Conservation (phyloP, 2,329 filamentous ascomycete genomes). For the Huntiella moniliformis region DNA sequence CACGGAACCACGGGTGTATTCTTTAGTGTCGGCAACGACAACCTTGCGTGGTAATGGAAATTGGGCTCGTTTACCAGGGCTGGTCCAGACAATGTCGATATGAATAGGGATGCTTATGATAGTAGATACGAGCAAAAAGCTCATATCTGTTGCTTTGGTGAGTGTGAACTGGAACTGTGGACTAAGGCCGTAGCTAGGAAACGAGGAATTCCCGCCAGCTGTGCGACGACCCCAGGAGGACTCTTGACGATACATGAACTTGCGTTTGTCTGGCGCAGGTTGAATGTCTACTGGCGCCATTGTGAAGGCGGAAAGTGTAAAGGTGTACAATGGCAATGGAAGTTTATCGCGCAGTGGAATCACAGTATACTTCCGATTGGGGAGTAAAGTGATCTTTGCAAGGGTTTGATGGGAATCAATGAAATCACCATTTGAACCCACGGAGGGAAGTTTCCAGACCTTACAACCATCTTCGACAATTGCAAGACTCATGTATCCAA, state of each 20-base stretch:
- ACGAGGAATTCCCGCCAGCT: constrained; percentile 68
- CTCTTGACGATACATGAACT: constrained; percentile 35
- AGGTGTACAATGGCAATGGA: constrained; percentile 54
- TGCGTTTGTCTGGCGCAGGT: constrained; percentile 41
- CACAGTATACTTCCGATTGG: constrained; percentile 31
- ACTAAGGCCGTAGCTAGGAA: constrained; percentile 60
- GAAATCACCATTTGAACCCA: constrained; percentile 59
- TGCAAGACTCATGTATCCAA: constrained; percentile 76
- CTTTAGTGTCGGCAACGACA: constrained; percentile 65
- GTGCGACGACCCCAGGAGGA: constrained; percentile 61
- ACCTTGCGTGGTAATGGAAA: constrained; percentile 53
- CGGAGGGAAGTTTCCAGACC: constrained; percentile 55
- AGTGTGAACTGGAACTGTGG: constrained; percentile 63
- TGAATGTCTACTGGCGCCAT: constrained; percentile 39
- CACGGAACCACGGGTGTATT: constrained; percentile 67
- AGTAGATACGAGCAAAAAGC: constrained; percentile 54
- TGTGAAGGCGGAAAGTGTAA: constrained; percentile 73
- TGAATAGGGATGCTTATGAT: constrained; percentile 56
- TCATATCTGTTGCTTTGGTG: constrained; percentile 38
- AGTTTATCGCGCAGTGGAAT: constrained; percentile 67
- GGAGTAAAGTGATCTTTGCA: constrained; percentile 38
- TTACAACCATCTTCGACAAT: constrained; percentile 55
- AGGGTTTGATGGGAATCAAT: constrained; percentile 89
- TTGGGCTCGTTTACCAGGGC: constrained; percentile 43
- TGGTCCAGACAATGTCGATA: constrained; percentile 64